Base-by-base conservation (phyloP, 345 rosid species). In the Euphorbia peplus region DNA sequence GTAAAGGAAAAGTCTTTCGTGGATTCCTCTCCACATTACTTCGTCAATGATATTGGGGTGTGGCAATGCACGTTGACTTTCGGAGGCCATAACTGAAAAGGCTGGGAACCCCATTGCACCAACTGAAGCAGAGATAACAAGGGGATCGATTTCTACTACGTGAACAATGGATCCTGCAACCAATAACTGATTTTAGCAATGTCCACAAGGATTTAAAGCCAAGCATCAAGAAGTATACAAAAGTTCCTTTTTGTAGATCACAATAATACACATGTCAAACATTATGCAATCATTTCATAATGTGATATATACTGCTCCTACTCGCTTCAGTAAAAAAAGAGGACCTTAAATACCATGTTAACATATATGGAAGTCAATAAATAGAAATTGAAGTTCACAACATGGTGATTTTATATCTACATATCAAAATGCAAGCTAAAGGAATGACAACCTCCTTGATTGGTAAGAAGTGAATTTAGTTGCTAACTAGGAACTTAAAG, bases 81-180 rank as follows among this genome's bases (percentile, higher is more conserved):
- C 71, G 47, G 73, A 25, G 50, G 79, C 71, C 86, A 84, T 69
- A 25, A 84, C 73, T 0, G 96, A 82, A 76, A 88, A 91, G 75
- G 84, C 82, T 55, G 97, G 98, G 74, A 93, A 93, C 35, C 98
- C 98, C 96, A 93, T 88, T 51, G 88, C 84, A 62, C 59, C 66
- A 69, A 85, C 72, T 12, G 98, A 93, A 21, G 87, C 87, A 51
- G 92, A 85, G 75, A 93, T 86, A 60, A 89, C 98, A 50, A 91
- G 46, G 10, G 95, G 93, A 72, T 91, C 98, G 22, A 93, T 88
- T 77, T 93, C 98, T 16, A 88, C 93, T 18, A 85, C 71, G 78
- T 91, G 80, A 71, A 91, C 50, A 42, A 75, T 70, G 69, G 98
- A 92, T 69, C 96, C 98, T 89, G 82, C 30, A 73, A 24, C 65